A percentile compares a stretch with the other conserved stretches of the same genome.
phyloP scores from a whole-genome alignment of 2,329 filamentous ascomycete species.

The Claviceps quebecensis region DNA sequence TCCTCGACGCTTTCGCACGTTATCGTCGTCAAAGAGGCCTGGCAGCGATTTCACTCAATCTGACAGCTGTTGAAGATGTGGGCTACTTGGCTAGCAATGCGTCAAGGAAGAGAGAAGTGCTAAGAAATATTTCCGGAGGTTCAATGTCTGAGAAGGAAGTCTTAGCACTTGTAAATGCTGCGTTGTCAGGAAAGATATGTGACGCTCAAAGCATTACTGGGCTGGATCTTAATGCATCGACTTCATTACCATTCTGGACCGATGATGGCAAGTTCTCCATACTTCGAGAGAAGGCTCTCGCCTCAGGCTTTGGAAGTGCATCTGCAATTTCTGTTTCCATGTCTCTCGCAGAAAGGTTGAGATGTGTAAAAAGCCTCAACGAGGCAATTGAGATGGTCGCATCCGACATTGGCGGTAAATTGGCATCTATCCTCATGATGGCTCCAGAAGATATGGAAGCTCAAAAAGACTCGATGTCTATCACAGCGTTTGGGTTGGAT shows the following conservation, averaged over 20 bases:
- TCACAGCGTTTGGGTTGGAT: constrained; percentile 23
- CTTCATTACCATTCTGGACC: constrained; percentile 34
- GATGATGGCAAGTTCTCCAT: constrained; percentile 39
- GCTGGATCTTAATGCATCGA: constrained; percentile 25
- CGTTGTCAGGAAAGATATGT: constrained; percentile 30
- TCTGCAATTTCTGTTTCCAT: constrained; percentile 3
- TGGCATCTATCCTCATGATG: constrained; percentile 22
- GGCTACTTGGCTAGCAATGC: constrained; percentile 30
- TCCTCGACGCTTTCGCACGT: constrained; percentile 20
- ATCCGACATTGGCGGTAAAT: constrained; percentile 13
- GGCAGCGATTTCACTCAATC: constrained; percentile 33
- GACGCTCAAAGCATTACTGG: constrained; percentile 38
- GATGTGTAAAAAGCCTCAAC: constrained; percentile 5
- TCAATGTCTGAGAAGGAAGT: constrained; percentile 41
- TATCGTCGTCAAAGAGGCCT: constrained; percentile 26
- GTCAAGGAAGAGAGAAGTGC: constrained; percentile 28
- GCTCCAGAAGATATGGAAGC: constrained; percentile 12
- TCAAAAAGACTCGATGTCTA: constrained; percentile 10
- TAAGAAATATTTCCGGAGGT: constrained; percentile 32
- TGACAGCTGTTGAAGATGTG: constrained; percentile 36
- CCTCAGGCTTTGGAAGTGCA: neutral
- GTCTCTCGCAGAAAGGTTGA: constrained; percentile 9
- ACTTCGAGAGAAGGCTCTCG: constrained; percentile 25
- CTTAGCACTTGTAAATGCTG: constrained; percentile 36
- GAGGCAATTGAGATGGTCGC: constrained; percentile 14